These are phyloP conservation scores for Acanthamoeba polyphaga DNA, from an alignment of 208 protist species.

Conservation along the genomic window DNA sequence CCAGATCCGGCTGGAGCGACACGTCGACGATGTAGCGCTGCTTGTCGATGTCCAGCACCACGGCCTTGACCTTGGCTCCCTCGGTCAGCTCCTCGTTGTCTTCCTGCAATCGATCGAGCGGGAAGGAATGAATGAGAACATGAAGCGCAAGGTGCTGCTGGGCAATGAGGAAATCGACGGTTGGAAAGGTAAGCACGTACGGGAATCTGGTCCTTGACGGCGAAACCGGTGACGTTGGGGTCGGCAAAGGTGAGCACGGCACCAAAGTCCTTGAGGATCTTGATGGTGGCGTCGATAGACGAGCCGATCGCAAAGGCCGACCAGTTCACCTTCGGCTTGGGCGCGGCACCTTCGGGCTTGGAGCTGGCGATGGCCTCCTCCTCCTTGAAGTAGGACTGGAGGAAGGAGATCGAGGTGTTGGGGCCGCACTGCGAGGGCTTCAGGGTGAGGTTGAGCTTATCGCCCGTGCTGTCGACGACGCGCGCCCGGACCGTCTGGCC, in stretches of 20 bases:
- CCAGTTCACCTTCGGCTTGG: conserved; percentile 69
- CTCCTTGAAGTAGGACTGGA: conserved; percentile 74
- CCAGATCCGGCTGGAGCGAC: conserved; percentile 66
- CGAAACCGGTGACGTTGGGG: conserved; percentile 68
- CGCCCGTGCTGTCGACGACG: conserved; percentile 57
- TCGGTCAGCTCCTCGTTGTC: conserved; percentile 64
- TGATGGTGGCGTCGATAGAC: conserved; percentile 45
- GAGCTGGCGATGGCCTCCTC: conserved; percentile 57
- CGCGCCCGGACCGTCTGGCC: conserved; percentile 55
- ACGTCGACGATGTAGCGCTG: conserved; percentile 67
- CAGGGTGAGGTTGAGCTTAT: conserved; percentile 68
- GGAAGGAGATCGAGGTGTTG: conserved; percentile 69
- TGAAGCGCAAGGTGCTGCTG: not conserved
- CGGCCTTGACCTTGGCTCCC: conserved; percentile 46
- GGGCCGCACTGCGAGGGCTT: conserved; percentile 69
- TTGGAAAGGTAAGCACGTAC: not conserved
- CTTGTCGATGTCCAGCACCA: conserved; percentile 74
- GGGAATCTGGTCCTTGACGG: conserved; percentile 66
- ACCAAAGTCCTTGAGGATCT: conserved; percentile 76
- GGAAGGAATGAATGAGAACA: not conserved
- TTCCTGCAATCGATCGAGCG: not conserved
- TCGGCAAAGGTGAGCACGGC: conserved; percentile 47
- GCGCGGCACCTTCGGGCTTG: conserved; percentile 48
- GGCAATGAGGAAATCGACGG: not conserved
- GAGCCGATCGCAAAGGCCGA: conserved; percentile 58